phyloP scores from a whole-genome alignment of 2,329 filamentous ascomycete genomes.

The Sordariomycetes sp. region DNA sequence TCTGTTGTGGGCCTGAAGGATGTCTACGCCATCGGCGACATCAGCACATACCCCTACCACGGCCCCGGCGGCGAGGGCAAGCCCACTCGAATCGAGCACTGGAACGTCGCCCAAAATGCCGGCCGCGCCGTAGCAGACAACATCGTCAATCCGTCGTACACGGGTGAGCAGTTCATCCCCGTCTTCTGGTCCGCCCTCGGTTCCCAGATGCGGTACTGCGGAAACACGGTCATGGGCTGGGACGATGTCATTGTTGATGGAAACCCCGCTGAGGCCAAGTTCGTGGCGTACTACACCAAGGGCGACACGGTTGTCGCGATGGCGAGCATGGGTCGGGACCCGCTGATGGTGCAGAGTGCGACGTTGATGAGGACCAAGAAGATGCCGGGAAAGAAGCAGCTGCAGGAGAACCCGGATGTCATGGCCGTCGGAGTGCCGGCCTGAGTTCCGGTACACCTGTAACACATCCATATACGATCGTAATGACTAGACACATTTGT shows the following conservation, averaged over 20 bases:
- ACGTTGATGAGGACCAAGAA: conserved; percentile 76
- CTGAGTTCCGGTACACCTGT: conserved; percentile 5
- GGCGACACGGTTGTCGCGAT: conserved; percentile 84
- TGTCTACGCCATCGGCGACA: conserved; percentile 91
- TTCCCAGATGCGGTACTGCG: conserved; percentile 85
- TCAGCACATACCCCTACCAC: conserved; percentile 88
- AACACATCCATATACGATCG: no score
- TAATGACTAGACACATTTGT: no score
- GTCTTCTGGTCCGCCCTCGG: conserved; percentile 96
- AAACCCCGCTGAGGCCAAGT: conserved; percentile 67
- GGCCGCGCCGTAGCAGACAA: conserved; percentile 71
- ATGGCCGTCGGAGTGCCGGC: conserved; percentile 29
- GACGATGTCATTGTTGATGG: conserved; percentile 80
- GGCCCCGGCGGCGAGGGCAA: conserved; percentile 74
- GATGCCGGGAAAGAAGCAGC: conserved; percentile 75
- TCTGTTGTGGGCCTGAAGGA: conserved; percentile 66
- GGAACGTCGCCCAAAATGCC: conserved; percentile 94
- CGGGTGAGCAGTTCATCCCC: conserved; percentile 69
- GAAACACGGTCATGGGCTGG: conserved; percentile 71
- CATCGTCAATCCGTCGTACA: conserved; percentile 57
- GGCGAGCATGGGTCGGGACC: conserved; percentile 84
- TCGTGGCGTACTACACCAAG: conserved; percentile 81
- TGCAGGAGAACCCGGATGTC: conserved; percentile 53
- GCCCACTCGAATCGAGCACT: conserved; percentile 84
- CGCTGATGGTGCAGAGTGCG: conserved; percentile 70